Evolutionary conservation across 495 filamentous ascomycete species (phyloP), one percentile per base, ranked within the genome.

Genomic region (Xylaria nigripes): DNA sequence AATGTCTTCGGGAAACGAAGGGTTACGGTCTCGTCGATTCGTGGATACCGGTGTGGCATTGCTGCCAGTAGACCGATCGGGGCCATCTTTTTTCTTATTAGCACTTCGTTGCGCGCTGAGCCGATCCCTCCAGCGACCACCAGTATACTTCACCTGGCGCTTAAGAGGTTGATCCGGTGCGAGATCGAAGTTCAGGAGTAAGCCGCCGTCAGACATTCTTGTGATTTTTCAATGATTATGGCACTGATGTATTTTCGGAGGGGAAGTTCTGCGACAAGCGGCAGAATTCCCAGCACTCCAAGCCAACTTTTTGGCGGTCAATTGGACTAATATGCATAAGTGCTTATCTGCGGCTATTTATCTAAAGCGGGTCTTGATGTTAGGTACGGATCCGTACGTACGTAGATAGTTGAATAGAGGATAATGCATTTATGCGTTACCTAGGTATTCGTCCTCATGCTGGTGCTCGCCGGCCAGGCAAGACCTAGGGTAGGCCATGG

Each of bases 141-240:
- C 93, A 68, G 83, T 90, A 66, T 95, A 89, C 56, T 81, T 85
- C 44, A 79, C 75, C 43, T 81, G 76, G 4, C 77, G 77, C 51
- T 84, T 86, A 0, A 76, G 27, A 0, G 73, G 70, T 15, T 73
- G 76, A 58, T 87, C 86, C 18, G 36, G 2, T 13, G 78, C 76
- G 25, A 93, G 73, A 50, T 86, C 79, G 65, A 96, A 96, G 66
- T 98, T 97, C 67, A 96, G 76, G 45, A 96, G 80, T 81, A 98
- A 86, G 47, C 89, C 90, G 84, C 95, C 87, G 73, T 96, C 90
- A 19, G 89, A 89, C 91, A 96, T 96, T 46, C 16, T 59, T 7
- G 51, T 21, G 24, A 24, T 40, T 41, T 51, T 30, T 48, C n/a
- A n/a, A n/a, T 30, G 22, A 19, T 40, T 16, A 1, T n/a, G 45